Percentiles rank a stretch among this genome's conserved stretches.
phyloP scores from a whole-genome alignment of 768 basidiomycete genomes.

The Cystofilobasidium ferigula region DNA sequence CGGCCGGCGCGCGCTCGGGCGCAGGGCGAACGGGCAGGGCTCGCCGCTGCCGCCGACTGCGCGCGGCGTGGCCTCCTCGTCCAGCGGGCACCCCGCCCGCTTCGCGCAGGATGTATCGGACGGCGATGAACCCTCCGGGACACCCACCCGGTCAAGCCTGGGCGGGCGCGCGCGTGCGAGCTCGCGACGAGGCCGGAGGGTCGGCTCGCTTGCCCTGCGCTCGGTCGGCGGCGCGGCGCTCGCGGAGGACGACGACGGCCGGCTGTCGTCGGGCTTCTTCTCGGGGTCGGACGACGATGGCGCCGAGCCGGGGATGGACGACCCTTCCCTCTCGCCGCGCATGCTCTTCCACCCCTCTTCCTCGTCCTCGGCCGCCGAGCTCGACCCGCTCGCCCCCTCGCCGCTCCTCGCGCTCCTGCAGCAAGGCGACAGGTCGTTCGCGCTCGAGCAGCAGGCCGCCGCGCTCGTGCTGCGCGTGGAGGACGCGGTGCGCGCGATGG shows the following conservation, averaged over 20 bases:
- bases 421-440: background rate
- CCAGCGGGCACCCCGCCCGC: too few species aligned
- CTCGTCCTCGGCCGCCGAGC: background rate
- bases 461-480: background rate
- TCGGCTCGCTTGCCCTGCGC: background rate
- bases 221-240: background rate
- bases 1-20: too few species aligned
- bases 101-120: background rate
- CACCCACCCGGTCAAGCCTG: background rate
- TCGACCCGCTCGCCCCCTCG: background rate
- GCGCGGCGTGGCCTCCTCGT: background rate
- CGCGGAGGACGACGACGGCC: background rate
- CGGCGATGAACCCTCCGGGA: background rate
- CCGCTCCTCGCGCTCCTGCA: background rate
- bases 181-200: background rate
- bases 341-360: background rate
- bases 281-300: too few species aligned
- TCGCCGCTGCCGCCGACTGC: too few species aligned
- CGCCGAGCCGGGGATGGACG: background rate
- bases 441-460: background rate
- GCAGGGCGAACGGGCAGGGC: too few species aligned
- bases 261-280: background rate
- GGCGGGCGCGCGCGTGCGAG: background rate
- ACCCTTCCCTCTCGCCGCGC: too few species aligned
- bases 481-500: background rate